phyloP scores from a whole-genome alignment of 306 rosid species.

The Purshia tridentata region DNA sequence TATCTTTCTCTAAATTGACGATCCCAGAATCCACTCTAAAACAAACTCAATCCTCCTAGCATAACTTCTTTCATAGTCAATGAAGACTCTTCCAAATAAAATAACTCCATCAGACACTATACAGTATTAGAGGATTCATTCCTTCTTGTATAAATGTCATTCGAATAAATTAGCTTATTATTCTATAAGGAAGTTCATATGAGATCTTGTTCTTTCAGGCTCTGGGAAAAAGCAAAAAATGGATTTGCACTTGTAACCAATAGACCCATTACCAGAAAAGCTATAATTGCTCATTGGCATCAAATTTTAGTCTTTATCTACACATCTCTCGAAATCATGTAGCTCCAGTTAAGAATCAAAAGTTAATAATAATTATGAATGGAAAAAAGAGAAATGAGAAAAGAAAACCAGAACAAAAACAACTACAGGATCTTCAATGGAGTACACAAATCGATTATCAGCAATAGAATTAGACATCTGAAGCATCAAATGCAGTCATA shows the following conservation, averaged over 20 bases:
- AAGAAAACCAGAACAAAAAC: background rate
- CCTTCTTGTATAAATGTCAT: background rate
- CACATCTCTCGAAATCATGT: background rate
- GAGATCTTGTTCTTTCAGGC: background rate
- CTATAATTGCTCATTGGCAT: background rate
- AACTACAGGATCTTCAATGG: background rate
- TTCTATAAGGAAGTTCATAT: background rate
- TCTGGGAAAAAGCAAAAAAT: background rate
- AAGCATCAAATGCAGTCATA: background rate
- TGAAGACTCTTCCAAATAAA: background rate
- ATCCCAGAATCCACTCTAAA: background rate
- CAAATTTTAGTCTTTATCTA: background rate
- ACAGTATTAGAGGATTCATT: background rate
- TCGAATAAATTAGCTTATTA: background rate
- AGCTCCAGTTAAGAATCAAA: slow-evolving; percentile 3
- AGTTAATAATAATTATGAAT: background rate
- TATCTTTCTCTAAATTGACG: background rate
- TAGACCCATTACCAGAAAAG: background rate
- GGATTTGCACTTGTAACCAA: background rate
- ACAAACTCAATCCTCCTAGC: background rate
- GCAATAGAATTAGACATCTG: background rate
- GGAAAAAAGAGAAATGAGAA: background rate
- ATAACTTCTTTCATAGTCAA: background rate
- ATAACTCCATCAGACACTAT: background rate
- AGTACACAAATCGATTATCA: background rate